Evolutionary conservation across 139 green algal species (phyloP).

Genomic region (Closterium sp.): DNA sequence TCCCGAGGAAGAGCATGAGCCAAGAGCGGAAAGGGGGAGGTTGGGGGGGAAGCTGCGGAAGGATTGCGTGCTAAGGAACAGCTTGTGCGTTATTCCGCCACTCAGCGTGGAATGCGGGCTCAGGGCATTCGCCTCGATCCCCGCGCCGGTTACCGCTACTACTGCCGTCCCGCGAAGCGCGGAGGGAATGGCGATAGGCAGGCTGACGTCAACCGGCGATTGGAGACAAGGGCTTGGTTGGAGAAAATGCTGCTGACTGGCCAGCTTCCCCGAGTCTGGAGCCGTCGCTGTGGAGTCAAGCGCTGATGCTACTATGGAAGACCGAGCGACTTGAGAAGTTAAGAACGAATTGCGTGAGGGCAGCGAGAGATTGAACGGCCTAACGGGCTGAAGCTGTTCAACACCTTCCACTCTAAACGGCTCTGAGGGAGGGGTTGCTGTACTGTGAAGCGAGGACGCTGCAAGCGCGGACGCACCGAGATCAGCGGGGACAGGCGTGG

Average conservation of each 20-base stretch:
- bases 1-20: not conserved
- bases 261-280: not conserved
- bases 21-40: not conserved
- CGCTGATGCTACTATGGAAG: not conserved
- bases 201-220: not conserved
- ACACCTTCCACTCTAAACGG: not conserved
- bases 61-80: not conserved
- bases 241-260: not conserved
- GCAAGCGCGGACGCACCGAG: not conserved
- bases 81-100: not conserved
- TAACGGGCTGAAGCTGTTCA: not conserved
- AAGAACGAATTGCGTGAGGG: not conserved
- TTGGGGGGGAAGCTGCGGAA: not conserved
- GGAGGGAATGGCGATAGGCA: not conserved
- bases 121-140: not conserved
- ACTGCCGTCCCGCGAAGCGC: not conserved
- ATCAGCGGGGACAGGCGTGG: not conserved
- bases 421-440: not conserved
- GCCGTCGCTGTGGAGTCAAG: not conserved
- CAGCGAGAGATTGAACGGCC: too few species aligned
- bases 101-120: not conserved
- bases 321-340: not conserved
- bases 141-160: not conserved
- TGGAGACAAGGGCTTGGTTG: not conserved
- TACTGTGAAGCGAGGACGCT: not conserved